Evolutionary conservation across 805 yeast species (phyloP).

Genomic region (Yamadazyma scolyti): DNA sequence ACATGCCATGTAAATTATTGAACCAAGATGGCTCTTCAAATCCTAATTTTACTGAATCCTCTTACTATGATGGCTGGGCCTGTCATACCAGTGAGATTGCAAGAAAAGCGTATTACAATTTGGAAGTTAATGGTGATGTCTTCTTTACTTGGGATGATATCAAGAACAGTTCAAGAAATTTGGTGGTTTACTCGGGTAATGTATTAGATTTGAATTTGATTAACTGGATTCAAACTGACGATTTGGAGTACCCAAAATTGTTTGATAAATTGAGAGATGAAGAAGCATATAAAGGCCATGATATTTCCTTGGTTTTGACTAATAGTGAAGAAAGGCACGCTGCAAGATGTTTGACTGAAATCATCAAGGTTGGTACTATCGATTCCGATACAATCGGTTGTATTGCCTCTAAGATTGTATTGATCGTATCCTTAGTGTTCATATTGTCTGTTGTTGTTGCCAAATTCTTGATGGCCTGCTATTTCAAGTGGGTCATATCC

Average conservation of each 20-base stretch:
- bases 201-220: conserved; percentile 79
- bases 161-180: conserved; percentile 60
- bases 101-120: conserved; percentile 60
- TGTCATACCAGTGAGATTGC: conserved; percentile 80
- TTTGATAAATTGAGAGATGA: conserved; percentile 63
- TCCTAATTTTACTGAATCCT: conserved; percentile 60
- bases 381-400: conserved; percentile 93
- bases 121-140: conserved; percentile 66
- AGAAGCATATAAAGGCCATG: conserved; percentile 64
- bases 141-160: conserved; percentile 91
- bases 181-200: conserved; percentile 85
- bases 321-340: conserved; percentile 63
- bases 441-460: conserved; percentile 74
- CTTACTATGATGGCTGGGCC: conserved; percentile 79
- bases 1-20: conserved; percentile 84
- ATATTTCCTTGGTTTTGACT: conserved; percentile 70
- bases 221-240: conserved; percentile 68
- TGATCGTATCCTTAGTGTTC: conserved; percentile 76
- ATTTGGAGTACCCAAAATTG: conserved; percentile 66
- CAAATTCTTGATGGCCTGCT: conserved; percentile 83
- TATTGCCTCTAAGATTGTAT: conserved; percentile 82
- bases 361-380: conserved; percentile 81
- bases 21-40: conserved; percentile 66
- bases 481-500: conserved; percentile 77
- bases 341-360: conserved; percentile 82